phyloP scores from a whole-genome alignment of 78 protist genomes.

The Dictyostelium brefeldianum region DNA sequence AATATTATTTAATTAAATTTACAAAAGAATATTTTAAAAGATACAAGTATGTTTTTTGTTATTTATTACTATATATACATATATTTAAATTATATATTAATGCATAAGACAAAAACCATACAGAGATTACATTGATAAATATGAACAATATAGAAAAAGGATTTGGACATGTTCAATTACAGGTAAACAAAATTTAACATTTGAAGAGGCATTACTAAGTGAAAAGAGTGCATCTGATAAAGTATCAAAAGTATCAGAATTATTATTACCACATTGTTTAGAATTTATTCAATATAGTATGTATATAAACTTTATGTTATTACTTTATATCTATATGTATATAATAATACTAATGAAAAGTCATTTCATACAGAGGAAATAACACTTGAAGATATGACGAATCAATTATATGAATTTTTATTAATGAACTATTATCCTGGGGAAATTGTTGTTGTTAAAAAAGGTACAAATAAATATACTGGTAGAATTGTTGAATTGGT shows the following conservation, averaged over 20 bases:
- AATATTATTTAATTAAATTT: slow-evolving; percentile 62
- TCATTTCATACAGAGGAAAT: slow-evolving; percentile 38
- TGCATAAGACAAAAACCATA: background rate
- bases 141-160: slow-evolving; percentile 33
- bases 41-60: slow-evolving; percentile 27
- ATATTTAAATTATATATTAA: background rate
- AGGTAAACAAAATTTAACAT: slow-evolving; percentile 37
- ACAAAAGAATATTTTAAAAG: slow-evolving; percentile 73
- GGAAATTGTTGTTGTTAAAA: slow-evolving; percentile 43
- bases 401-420: slow-evolving; percentile 52
- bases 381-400: slow-evolving; percentile 28
- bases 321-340: no score
- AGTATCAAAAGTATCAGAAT: slow-evolving; percentile 43
- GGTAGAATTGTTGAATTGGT: slow-evolving; percentile 25
- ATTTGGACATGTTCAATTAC: slow-evolving; percentile 67
- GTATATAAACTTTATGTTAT: background rate
- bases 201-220: slow-evolving; percentile 56
- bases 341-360: background rate
- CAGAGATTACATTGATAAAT: slow-evolving; percentile 54
- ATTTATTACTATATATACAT: background rate
- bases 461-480: background rate
- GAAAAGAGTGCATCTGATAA: slow-evolving; percentile 55
- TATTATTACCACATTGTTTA: slow-evolving; percentile 38
- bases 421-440: slow-evolving; percentile 34
- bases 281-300: slow-evolving; percentile 59